These are phyloP conservation scores for Mycena vitilis DNA, from an alignment of 768 basidiomycete genomes.

Conservation along the genomic window DNA sequence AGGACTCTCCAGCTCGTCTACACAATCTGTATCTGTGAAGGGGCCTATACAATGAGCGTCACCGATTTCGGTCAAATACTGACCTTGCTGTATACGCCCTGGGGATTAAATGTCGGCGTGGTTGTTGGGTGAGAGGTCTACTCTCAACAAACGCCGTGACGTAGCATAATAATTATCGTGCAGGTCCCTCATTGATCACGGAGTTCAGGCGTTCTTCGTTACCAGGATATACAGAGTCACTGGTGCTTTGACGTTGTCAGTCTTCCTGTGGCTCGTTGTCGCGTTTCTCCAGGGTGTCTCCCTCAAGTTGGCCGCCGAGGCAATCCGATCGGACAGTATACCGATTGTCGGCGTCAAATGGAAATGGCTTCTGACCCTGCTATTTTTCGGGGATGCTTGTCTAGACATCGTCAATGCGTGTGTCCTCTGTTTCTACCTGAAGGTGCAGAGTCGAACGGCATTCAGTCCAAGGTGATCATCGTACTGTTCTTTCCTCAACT, in stretches of 20 bases:
- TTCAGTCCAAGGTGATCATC: conserved; percentile 21
- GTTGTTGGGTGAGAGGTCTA: conserved; percentile 20
- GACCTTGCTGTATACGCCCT: conserved; percentile 26
- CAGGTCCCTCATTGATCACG: conserved; percentile 27
- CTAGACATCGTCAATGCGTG: conserved; percentile 29
- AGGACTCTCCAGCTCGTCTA: conserved; percentile 27
- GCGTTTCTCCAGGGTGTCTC: conserved; percentile 25
- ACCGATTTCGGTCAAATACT: conserved; percentile 30
- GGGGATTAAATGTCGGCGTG: conserved; percentile 26
- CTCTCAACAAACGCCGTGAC: neutral
- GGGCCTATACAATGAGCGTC: conserved; percentile 29
- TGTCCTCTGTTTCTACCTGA: conserved; percentile 30
- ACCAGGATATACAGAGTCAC: conserved; percentile 29
- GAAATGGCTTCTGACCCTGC: conserved; percentile 19
- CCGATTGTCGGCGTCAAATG: conserved; percentile 10
- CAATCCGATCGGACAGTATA: conserved; percentile 20
- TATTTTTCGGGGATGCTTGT: conserved; percentile 31
- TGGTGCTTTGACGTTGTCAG: conserved; percentile 8
- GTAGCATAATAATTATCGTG: neutral
- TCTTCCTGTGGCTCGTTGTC: conserved; percentile 24
- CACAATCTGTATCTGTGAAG: conserved; percentile 30
- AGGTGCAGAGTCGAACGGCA: conserved; percentile 20
- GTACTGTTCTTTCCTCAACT: neutral
- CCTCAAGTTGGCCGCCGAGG: conserved; percentile 13
- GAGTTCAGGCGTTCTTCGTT: conserved; percentile 31